These are phyloP conservation scores for Xylaria venustula DNA, from an alignment of 495 filamentous ascomycete species.

Conservation along the genomic window DNA sequence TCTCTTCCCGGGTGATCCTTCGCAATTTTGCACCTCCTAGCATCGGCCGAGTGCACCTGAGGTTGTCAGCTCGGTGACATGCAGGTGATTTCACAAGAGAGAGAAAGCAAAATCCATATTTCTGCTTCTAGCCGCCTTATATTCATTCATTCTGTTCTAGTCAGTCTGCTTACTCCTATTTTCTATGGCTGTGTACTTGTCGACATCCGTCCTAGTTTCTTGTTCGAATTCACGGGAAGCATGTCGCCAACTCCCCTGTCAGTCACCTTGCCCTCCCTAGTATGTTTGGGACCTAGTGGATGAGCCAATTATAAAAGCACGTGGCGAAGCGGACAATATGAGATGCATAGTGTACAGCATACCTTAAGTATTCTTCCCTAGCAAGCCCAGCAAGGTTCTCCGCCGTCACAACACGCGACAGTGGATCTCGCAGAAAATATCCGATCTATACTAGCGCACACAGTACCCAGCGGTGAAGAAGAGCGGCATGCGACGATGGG, in stretches of 20 bases:
- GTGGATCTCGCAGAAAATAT: slow-evolving; percentile 1
- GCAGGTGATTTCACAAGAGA: background rate
- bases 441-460: background rate
- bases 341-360: slow-evolving; percentile 3
- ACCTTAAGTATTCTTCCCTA: background rate
- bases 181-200: too few relatives aligned
- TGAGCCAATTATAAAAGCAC: slow-evolving; percentile 10
- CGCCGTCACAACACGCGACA: slow-evolving; percentile 8
- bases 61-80: background rate
- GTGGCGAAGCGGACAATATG: slow-evolving; percentile 8
- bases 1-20: slow-evolving; percentile 8
- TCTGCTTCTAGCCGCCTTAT: too few relatives aligned
- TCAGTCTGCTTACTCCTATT: too few relatives aligned
- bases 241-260: too few relatives aligned
- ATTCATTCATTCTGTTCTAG: too few relatives aligned
- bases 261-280: background rate
- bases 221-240: too few relatives aligned
- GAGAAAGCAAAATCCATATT: background rate
- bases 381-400: background rate
- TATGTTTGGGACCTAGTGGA: background rate
- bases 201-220: too few relatives aligned
- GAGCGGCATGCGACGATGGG: too few relatives aligned
- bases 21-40: background rate
- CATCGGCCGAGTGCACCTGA: background rate
- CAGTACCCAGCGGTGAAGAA: too few relatives aligned